A percentile compares a stretch with the other conserved stretches of the same genome.
Evolutionary conservation across 1,284 basidiomycete species (phyloP).

Genomic region (Naganishia cerealis): DNA sequence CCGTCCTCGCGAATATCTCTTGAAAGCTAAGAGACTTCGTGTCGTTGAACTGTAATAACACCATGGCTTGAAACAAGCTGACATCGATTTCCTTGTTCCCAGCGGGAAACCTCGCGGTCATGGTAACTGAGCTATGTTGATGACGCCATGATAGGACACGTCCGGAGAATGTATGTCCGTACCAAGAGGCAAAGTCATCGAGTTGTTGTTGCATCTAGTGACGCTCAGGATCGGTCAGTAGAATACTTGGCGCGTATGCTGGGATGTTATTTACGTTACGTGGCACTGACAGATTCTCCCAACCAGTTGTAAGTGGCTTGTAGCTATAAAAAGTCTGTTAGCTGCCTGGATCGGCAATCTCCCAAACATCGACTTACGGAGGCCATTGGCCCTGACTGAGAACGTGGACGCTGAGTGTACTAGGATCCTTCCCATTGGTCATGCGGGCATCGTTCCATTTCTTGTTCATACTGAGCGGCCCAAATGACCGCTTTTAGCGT

Average conservation of each 20-base stretch:
- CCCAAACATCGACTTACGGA: constrained; percentile 43
- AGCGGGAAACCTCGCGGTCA: constrained; percentile 67
- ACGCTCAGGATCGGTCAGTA: constrained; percentile 33
- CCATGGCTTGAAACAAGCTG: constrained; percentile 82
- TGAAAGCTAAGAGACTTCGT: constrained; percentile 60
- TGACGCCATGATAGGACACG: constrained; percentile 79
- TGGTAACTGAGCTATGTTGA: constrained; percentile 71
- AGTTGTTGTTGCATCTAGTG: constrained; percentile 70
- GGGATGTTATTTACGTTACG: constrained; percentile 14
- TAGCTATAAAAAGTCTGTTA: constrained; percentile 22
- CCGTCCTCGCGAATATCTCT: constrained; percentile 69
- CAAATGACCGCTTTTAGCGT: not conserved
- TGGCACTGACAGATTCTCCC: constrained; percentile 36
- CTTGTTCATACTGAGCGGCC: constrained; percentile 52
- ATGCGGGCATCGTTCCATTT: constrained; percentile 54
- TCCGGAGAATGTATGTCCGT: constrained; percentile 52
- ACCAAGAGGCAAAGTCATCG: constrained; percentile 65
- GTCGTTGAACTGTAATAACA: constrained; percentile 89
- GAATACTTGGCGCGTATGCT: not conserved
- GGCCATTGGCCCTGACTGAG: constrained; percentile 63
- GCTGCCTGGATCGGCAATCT: not conserved
- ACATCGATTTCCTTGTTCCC: constrained; percentile 85
- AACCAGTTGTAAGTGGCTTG: constrained; percentile 36
- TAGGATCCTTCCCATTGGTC: constrained; percentile 52
- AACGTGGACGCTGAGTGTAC: constrained; percentile 58